Conservation (phyloP, 257 asterid species). For the Nemophila menziesii region DNA sequence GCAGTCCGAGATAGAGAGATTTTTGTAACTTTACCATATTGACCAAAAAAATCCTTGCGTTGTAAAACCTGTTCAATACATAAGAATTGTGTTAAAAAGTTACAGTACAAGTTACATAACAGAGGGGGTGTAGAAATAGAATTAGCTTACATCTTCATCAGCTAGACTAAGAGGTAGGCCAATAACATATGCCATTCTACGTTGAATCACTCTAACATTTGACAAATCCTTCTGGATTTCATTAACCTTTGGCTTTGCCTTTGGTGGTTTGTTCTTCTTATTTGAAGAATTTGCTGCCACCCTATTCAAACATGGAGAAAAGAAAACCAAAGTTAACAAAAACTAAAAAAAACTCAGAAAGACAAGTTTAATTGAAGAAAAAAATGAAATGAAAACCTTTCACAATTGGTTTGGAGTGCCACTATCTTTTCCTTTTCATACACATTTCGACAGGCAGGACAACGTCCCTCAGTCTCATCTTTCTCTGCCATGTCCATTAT, state of each 20-base stretch:
- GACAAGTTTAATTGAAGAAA: slow-evolving; percentile 6
- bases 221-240: slow-evolving; percentile 81
- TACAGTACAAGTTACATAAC: slow-evolving; percentile 2
- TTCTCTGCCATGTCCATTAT: slow-evolving; percentile 93
- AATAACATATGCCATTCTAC: slow-evolving; percentile 85
- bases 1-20: slow-evolving; percentile 88
- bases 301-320: slow-evolving; percentile 26
- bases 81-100: slow-evolving; percentile 10
- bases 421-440: slow-evolving; percentile 87
- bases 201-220: slow-evolving; percentile 84
- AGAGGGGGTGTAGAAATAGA: slow-evolving; percentile 2
- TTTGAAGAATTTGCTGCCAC: slow-evolving; percentile 34
- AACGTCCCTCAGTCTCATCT: slow-evolving; percentile 73
- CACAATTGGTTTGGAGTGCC: slow-evolving; percentile 63
- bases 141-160: slow-evolving; percentile 68
- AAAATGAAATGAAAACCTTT: slow-evolving; percentile 50
- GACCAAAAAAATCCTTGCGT: slow-evolving; percentile 84
- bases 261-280: slow-evolving; percentile 61
- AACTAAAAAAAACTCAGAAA: slow-evolving; percentile 6
- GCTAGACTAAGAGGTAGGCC: slow-evolving; percentile 90
- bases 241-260: slow-evolving; percentile 61
- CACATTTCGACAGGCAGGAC: slow-evolving; percentile 81
- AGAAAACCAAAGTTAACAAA: slow-evolving; percentile 13
- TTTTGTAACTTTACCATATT: slow-evolving; percentile 80
- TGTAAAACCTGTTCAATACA: slow-evolving; percentile 48